Conservation (phyloP, 306 rosid species). For the Parietaria judaica region DNA sequence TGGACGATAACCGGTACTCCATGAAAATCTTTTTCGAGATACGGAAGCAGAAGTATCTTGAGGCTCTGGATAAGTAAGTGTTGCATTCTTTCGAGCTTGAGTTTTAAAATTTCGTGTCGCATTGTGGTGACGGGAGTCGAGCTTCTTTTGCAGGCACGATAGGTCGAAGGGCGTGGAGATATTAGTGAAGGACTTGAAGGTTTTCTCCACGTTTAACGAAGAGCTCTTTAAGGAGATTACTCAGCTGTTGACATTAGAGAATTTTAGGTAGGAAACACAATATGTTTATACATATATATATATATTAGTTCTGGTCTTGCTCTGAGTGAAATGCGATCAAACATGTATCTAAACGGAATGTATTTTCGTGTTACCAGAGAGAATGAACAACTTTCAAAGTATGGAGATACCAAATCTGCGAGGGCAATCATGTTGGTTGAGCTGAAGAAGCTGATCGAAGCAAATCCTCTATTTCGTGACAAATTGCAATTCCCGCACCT, state of each 20-base stretch:
- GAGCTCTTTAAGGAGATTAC: slow-evolving; percentile 94
- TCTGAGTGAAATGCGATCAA: slow-evolving; percentile 4
- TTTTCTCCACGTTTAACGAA: slow-evolving; percentile 83
- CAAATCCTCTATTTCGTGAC: slow-evolving; percentile 92
- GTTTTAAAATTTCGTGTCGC: slow-evolving; percentile 3
- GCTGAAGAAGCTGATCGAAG: slow-evolving; percentile 96
- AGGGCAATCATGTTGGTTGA: slow-evolving; percentile 95
- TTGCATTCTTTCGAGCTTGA: slow-evolving; percentile 14
- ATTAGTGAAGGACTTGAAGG: slow-evolving; percentile 82
- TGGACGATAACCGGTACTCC: slow-evolving; percentile 92
- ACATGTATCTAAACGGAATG: slow-evolving; percentile 1
- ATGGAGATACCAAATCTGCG: slow-evolving; percentile 96
- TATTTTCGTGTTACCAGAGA: slow-evolving; percentile 43
- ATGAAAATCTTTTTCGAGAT: slow-evolving; percentile 99
- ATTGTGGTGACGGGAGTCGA: slow-evolving; percentile 11
- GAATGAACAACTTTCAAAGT: slow-evolving; percentile 91
- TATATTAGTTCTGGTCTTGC: background rate
- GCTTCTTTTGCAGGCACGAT: slow-evolving; percentile 58
- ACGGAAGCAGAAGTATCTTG: slow-evolving; percentile 96
- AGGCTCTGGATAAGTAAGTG: slow-evolving; percentile 94
- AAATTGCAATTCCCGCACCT: slow-evolving; percentile 94
- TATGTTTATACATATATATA: background rate
- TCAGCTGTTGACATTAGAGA: slow-evolving; percentile 86
- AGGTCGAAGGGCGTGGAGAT: slow-evolving; percentile 90
- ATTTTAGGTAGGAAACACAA: slow-evolving; percentile 52